Evolutionary conservation across 352 stramenopile genomes (phyloP).

Genomic region (Phytopythium oedochilum): DNA sequence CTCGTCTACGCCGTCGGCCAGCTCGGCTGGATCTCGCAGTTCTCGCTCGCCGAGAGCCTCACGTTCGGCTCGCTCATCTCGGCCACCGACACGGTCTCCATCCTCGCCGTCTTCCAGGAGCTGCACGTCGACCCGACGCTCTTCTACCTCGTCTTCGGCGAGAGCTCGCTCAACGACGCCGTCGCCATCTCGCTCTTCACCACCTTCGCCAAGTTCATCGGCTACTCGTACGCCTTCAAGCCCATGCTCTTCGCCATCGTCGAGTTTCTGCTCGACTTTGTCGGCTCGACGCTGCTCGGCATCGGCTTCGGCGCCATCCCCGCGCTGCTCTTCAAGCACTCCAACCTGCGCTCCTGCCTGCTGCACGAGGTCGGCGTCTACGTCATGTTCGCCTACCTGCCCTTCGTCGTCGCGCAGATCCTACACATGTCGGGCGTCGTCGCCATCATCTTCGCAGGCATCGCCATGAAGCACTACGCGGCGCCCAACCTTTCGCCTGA

Average conservation of each 20-base stretch:
- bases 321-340: slow-evolving; percentile 88
- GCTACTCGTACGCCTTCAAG: slow-evolving; percentile 75
- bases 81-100: slow-evolving; percentile 92
- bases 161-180: slow-evolving; percentile 94
- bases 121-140: slow-evolving; percentile 87
- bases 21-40: slow-evolving; percentile 54
- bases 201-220: slow-evolving; percentile 91
- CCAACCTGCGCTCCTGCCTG: slow-evolving; percentile 82
- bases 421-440: slow-evolving; percentile 90
- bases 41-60: slow-evolving; percentile 87
- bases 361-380: slow-evolving; percentile 88
- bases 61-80: slow-evolving; percentile 92
- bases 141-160: slow-evolving; percentile 95
- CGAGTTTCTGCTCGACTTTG: slow-evolving; percentile 89
- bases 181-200: slow-evolving; percentile 93
- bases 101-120: slow-evolving; percentile 90
- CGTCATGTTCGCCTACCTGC: slow-evolving; percentile 85
- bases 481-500: slow-evolving; percentile 81
- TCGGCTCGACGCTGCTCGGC: slow-evolving; percentile 86
- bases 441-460: slow-evolving; percentile 91
- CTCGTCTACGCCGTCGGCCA: slow-evolving; percentile 69
- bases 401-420: slow-evolving; percentile 70
- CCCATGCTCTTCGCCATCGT: slow-evolving; percentile 78
- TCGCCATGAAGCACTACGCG: slow-evolving; percentile 90
- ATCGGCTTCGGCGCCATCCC: slow-evolving; percentile 78